These are phyloP conservation scores for Madurella mycetomatis DNA, from an alignment of 2,329 filamentous ascomycete genomes.

Conservation along the genomic window DNA sequence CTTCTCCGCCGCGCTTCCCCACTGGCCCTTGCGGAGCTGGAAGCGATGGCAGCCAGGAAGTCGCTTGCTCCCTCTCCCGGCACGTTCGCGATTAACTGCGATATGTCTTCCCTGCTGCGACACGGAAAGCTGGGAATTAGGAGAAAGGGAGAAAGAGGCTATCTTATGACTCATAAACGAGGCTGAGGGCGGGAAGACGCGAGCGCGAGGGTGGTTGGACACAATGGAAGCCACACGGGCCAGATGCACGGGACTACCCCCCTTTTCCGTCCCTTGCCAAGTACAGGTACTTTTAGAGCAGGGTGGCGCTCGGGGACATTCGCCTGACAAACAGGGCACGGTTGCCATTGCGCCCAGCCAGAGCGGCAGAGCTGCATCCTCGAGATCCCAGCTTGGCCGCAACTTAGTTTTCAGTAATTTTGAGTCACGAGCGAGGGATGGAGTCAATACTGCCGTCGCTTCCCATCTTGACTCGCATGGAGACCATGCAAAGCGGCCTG, in stretches of 20 bases:
- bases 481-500: no score
- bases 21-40: no score
- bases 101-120: neutral
- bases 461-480: no score
- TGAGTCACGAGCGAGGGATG: neutral
- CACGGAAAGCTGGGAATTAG: neutral
- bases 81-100: neutral
- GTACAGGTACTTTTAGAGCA: conserved; percentile 20
- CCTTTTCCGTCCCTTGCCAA: conserved; percentile 3
- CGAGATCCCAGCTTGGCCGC: neutral
- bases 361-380: conserved; percentile 1
- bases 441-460: neutral
- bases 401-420: neutral
- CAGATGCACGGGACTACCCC: conserved; percentile 13
- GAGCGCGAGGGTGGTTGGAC: conserved; percentile 15
- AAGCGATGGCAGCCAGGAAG: no score
- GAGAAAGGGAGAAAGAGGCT: conserved; percentile 2
- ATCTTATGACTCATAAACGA: conserved; percentile 22
- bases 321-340: conserved; percentile 18
- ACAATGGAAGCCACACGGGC: conserved; percentile 22
- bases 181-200: conserved; percentile 18
- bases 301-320: conserved; percentile 9
- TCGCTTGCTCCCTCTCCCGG: neutral
- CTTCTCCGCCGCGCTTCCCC: no score
- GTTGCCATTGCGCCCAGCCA: conserved; percentile 4